Evolutionary conservation across 1,284 basidiomycete species (phyloP).

Genomic region (Cyathus pygmaeus): DNA sequence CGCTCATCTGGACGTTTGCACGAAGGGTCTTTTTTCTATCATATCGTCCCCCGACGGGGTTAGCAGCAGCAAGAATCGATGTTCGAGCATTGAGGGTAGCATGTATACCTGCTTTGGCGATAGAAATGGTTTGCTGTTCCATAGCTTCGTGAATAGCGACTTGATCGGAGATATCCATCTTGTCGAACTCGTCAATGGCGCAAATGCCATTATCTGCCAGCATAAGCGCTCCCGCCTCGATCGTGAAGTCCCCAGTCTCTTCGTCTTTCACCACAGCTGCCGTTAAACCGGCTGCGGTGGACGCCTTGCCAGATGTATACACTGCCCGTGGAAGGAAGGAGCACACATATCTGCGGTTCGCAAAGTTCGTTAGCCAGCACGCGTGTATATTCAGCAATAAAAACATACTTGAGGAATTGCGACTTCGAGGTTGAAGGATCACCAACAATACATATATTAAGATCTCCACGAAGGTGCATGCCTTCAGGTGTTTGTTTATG

Average conservation of each 20-base stretch:
- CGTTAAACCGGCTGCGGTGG: conserved; percentile 97
- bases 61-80: conserved; percentile 97
- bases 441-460: conserved; percentile 98
- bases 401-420: conserved; percentile 92
- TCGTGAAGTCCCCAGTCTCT: conserved; percentile 99
- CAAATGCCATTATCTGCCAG: conserved; percentile 99
- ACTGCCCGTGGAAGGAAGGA: conserved; percentile 99
- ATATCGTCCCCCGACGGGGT: conserved; percentile 96
- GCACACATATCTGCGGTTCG: conserved; percentile 88
- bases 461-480: conserved; percentile 96
- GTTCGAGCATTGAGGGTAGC: conserved; percentile 98
- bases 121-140: conserved; percentile 99
- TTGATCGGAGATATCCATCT: conserved; percentile 99
- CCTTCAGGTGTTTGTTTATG: conserved; percentile 97
- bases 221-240: conserved; percentile 99
- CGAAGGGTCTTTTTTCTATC: conserved; percentile 94
- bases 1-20: conserved; percentile 98
- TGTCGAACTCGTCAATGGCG: conserved; percentile 99
- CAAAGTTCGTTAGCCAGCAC: not conserved
- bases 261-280: conserved; percentile 99
- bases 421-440: conserved; percentile 98
- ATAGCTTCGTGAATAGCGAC: conserved; percentile 99
- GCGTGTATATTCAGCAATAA: too few species aligned
- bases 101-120: conserved; percentile 99
- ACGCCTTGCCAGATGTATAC: conserved; percentile 99